Conservation (phyloP, 106 monocot genomes). For the Dendrobium chrysotoxum region DNA sequence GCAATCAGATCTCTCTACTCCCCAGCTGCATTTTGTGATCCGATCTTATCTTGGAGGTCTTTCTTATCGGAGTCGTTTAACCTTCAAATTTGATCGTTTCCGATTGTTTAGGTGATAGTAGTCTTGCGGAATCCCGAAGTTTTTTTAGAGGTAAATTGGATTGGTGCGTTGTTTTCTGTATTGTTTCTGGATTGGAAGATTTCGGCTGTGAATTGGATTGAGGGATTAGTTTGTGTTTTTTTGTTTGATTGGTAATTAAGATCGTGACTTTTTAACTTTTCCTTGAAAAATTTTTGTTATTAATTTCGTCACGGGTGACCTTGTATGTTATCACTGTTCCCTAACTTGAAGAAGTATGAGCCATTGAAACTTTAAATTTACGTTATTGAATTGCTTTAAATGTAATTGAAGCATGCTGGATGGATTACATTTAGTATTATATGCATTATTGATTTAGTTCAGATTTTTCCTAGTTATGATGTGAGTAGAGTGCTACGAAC, state of each 20-base stretch:
- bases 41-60: not conserved
- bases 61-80: not conserved
- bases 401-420: not conserved
- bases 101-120: not conserved
- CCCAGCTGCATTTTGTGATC: not conserved
- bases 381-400: not conserved
- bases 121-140: not conserved
- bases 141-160: not conserved
- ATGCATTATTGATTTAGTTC: too few species aligned
- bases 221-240: not conserved
- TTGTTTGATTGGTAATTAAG: not conserved
- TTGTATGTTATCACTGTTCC: not conserved
- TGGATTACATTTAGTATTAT: not conserved
- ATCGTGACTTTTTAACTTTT: not conserved
- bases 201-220: not conserved
- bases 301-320: not conserved
- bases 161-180: not conserved
- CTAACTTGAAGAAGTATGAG: not conserved
- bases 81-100: not conserved
- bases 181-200: not conserved
- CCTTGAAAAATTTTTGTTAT: not conserved
- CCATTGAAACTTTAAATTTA: not conserved
- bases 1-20: not conserved
- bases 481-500: too few species aligned
- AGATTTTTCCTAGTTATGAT: too few species aligned